Evolutionary conservation across 2,329 filamentous ascomycete species (phyloP), one percentile per base, ranked within the genome.

Genomic region (Colletotrichum tropicale): DNA sequence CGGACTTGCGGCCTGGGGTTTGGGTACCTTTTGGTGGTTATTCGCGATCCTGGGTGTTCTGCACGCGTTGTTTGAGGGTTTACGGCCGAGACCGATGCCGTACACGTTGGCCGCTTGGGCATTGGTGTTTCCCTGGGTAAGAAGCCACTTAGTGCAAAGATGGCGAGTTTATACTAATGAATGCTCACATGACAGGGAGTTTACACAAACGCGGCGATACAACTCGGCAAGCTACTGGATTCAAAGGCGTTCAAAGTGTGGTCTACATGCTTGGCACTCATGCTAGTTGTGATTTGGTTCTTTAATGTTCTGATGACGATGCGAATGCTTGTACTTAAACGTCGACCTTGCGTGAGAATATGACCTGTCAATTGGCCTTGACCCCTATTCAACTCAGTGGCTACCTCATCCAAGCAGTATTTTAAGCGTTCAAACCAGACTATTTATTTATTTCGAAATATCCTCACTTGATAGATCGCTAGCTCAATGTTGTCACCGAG

Each of bases 11-110:
- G 78, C 80, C n/a, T 86, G 84, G 82, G 86, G 85, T 0, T 82
- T 84, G 61, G 84, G 81, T 1, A 82, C 83, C 6, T 85, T 87
- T 52, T 87, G 85, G 85, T 85, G 84, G 83, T 74, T 79, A n/a
- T 84, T 87, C 73, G 84, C 84, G 3, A 77, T 85, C 9, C 74
- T 83, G 48, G 82, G 83, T 66, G 84, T 85, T 18, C 1, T 60
- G 7, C 32, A 48, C 36, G 18, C 34, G 8, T 52, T 81, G 8
- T 52, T 60, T 80, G 80, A 77, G 76, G 76, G 16, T 75, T 77
- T 1, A 79, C 79, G 15, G 75, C 70, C 71, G 69, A 78, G 58
- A 65, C 64, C 72, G 13, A 78, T 81, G 8, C 74, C 64, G 2
- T 86, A 84, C 70, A 81, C 74, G 2, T 65, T 85, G 64, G 75